Evolutionary conservation across 768 basidiomycete genomes (phyloP).

Genomic region (Pleurotus giganteus): DNA sequence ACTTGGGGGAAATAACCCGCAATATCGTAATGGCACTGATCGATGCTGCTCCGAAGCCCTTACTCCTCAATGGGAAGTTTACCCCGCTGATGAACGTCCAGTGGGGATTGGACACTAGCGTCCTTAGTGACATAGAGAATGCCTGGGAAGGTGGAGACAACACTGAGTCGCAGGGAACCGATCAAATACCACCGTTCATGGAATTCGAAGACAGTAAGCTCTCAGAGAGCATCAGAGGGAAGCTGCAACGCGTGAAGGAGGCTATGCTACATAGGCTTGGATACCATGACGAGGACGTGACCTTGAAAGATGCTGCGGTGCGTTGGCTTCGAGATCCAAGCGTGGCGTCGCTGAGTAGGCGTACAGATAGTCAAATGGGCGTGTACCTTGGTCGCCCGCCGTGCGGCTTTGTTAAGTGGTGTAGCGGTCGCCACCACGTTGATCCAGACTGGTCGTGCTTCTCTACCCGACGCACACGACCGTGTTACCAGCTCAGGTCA

Average conservation of each 20-base stretch:
- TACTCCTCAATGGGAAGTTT: constrained; percentile 81
- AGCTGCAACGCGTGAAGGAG: constrained; percentile 53
- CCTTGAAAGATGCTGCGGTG: constrained; percentile 57
- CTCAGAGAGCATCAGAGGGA: constrained; percentile 26
- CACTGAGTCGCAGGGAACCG: constrained; percentile 38
- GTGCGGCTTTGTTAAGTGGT: constrained; percentile 83
- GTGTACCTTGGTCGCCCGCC: constrained; percentile 69
- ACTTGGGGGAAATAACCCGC: constrained; percentile 91
- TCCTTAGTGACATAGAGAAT: constrained; percentile 80
- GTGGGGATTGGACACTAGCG: constrained; percentile 94
- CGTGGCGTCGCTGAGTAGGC: constrained; percentile 21
- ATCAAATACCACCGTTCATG: constrained; percentile 31
- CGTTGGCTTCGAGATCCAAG: constrained; percentile 12
- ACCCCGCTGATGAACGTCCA: constrained; percentile 76
- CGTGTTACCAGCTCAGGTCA: constrained; percentile 17
- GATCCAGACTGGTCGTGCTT: constrained; percentile 74
- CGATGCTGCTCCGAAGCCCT: constrained; percentile 65
- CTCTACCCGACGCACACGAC: constrained; percentile 40
- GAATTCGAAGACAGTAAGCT: constrained; percentile 33
- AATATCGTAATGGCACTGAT: constrained; percentile 81
- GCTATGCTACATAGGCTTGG: constrained; percentile 64
- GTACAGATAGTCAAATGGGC: constrained; percentile 77
- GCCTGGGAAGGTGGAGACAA: constrained; percentile 58
- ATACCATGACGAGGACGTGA: constrained; percentile 53
- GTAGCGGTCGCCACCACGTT: constrained; percentile 86